Conservation (phyloP, 371 early-diverging fungal species). For the Apophysomyces trapeziformis region DNA sequence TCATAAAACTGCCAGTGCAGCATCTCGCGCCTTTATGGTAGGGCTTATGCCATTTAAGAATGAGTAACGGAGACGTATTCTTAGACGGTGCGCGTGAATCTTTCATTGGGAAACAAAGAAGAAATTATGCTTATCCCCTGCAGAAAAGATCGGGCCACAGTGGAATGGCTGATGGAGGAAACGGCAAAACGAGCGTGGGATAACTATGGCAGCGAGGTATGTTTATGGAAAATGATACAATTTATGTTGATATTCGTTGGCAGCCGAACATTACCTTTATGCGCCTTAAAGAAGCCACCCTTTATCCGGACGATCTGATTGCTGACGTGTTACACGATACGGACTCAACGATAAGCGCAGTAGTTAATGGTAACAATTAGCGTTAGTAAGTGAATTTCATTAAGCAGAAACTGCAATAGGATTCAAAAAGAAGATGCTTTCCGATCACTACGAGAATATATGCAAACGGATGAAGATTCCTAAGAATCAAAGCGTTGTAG, state of each 20-base stretch:
- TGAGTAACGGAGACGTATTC: background rate
- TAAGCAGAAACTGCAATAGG: background rate
- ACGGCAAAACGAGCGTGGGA: slow-evolving; percentile 29
- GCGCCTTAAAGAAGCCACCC: slow-evolving; percentile 8
- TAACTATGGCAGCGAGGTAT: slow-evolving; percentile 33
- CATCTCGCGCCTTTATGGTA: background rate
- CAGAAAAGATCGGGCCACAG: background rate
- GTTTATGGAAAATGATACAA: background rate
- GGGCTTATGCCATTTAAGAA: background rate
- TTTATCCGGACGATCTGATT: slow-evolving; percentile 27
- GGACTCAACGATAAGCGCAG: slow-evolving; percentile 19
- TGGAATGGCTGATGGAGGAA: slow-evolving; percentile 27
- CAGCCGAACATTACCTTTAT: slow-evolving; percentile 31
- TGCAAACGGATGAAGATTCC: slow-evolving; percentile 17
- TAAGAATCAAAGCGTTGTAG: background rate
- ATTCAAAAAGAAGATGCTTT: slow-evolving; percentile 19
- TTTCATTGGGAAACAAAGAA: background rate
- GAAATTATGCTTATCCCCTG: slow-evolving; percentile 7
- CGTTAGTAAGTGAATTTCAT: background rate
- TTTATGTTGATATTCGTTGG: background rate
- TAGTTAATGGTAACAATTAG: slow-evolving; percentile 19
- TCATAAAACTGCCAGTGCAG: background rate
- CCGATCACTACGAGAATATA: slow-evolving; percentile 32
- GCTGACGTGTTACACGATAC: slow-evolving; percentile 16
- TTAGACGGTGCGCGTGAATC: background rate